These are phyloP conservation scores for Ophiostoma sp. DNA, from an alignment of 2,329 filamentous ascomycete species.

Conservation along the genomic window DNA sequence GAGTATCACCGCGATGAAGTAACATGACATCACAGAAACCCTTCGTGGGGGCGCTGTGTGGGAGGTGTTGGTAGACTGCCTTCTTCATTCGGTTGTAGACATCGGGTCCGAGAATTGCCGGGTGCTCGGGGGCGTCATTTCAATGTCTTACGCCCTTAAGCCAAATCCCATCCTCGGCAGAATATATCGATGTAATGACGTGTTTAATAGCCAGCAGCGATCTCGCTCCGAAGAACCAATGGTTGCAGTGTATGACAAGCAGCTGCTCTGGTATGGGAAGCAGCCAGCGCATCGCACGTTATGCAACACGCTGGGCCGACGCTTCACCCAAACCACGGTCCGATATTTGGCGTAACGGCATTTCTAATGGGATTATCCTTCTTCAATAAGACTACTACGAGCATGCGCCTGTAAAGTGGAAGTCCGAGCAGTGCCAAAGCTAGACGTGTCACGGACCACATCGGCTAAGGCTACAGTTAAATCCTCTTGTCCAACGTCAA, in stretches of 20 bases:
- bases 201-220: not conserved
- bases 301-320: not conserved
- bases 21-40: not conserved
- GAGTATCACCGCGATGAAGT: not conserved
- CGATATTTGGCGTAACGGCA: not conserved
- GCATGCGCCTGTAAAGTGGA: too few relatives aligned
- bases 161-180: not conserved
- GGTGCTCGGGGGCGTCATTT: not conserved
- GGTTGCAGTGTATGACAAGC: not conserved
- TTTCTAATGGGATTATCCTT: not conserved
- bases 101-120: not conserved
- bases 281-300: not conserved
- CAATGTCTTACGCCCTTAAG: not conserved
- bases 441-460: not conserved
- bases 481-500: not conserved
- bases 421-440: not conserved
- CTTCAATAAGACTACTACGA: not conserved
- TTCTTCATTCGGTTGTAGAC: not conserved
- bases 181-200: not conserved
- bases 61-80: not conserved
- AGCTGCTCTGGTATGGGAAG: not conserved
- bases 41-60: not conserved
- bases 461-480: not conserved
- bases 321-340: not conserved
- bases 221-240: slow-evolving; percentile 1